Evolutionary conservation across 2,329 filamentous ascomycete genomes (phyloP).

Genomic region (Septoria linicola): DNA sequence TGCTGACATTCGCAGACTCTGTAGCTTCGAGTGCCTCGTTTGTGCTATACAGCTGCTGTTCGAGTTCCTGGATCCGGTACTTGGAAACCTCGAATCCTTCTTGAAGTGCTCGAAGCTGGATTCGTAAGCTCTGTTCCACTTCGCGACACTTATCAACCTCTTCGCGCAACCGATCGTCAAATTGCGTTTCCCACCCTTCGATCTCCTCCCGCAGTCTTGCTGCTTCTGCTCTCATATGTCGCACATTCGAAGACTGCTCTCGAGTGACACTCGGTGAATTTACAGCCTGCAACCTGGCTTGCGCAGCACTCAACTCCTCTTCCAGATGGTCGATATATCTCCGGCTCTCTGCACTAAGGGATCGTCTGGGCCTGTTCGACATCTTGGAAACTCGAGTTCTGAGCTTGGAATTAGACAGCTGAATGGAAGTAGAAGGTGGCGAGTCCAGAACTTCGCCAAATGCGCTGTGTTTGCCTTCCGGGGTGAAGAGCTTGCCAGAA

Average conservation of each 20-base stretch:
- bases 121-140: conserved; percentile 34
- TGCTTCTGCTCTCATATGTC: conserved; percentile 38
- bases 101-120: conserved; percentile 34
- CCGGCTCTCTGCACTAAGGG: conserved; percentile 44
- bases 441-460: conserved; percentile 20
- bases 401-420: conserved; percentile 17
- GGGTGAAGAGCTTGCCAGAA: conserved; percentile 23
- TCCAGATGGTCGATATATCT: conserved; percentile 53
- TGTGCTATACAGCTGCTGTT: conserved; percentile 35
- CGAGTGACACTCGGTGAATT: conserved; percentile 43
- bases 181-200: conserved; percentile 40
- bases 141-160: conserved; percentile 33
- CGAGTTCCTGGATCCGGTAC: conserved; percentile 37
- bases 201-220: conserved; percentile 38
- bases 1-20: conserved; percentile 39
- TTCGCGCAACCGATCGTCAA: conserved; percentile 39
- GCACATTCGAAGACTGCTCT: conserved; percentile 40
- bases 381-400: conserved; percentile 19
- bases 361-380: conserved; percentile 29
- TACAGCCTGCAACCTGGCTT: conserved; percentile 42
- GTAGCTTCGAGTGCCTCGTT: conserved; percentile 35
- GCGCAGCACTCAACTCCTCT: conserved; percentile 44
- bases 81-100: conserved; percentile 32
- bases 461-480: conserved; percentile 19
- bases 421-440: conserved; percentile 16